phyloP scores from a whole-genome alignment of 1,139 yeast genomes.

The Kodamaea derodonti region DNA sequence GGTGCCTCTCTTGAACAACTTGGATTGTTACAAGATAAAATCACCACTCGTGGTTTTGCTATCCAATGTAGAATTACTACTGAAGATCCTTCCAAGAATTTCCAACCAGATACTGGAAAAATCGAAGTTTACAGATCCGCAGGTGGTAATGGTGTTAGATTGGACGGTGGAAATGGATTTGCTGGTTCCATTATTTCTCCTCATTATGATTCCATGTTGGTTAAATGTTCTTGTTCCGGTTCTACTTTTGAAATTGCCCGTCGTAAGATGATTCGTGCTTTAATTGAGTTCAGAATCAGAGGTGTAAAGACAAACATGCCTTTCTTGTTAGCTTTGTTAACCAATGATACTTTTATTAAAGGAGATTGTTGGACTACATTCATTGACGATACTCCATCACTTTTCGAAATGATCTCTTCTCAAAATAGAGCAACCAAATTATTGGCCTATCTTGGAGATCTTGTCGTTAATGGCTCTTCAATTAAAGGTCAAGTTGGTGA shows the following conservation, averaged over 20 bases:
- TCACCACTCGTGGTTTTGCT: conserved; percentile 95
- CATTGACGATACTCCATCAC: conserved; percentile 94
- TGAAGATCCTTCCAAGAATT: conserved; percentile 93
- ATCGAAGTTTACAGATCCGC: conserved; percentile 97
- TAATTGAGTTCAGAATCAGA: conserved; percentile 95
- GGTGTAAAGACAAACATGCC: conserved; percentile 99
- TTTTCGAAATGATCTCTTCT: conserved; percentile 91
- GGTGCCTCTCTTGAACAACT: conserved; percentile 92
- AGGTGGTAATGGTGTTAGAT: conserved; percentile 98
- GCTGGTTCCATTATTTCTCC: conserved; percentile 99
- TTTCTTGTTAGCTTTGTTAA: conserved; percentile 85
- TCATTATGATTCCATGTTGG: conserved; percentile 97
- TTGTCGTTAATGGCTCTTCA: conserved; percentile 92
- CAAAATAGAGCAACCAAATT: conserved; percentile 96
- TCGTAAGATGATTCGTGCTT: conserved; percentile 94
- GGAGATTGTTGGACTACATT: conserved; percentile 98
- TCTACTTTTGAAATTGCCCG: conserved; percentile 95
- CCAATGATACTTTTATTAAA: conserved; percentile 81
- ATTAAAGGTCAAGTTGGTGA: conserved; percentile 92
- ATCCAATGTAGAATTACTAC: conserved; percentile 99
- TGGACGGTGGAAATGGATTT: conserved; percentile 98
- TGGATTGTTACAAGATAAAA: conserved; percentile 89
- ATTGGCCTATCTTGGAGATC: conserved; percentile 83
- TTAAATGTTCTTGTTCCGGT: conserved; percentile 94
- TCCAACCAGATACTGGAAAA: conserved; percentile 99